phyloP scores from a whole-genome alignment of 345 rosid genomes.

The Cardamine chenopodiifolia region DNA sequence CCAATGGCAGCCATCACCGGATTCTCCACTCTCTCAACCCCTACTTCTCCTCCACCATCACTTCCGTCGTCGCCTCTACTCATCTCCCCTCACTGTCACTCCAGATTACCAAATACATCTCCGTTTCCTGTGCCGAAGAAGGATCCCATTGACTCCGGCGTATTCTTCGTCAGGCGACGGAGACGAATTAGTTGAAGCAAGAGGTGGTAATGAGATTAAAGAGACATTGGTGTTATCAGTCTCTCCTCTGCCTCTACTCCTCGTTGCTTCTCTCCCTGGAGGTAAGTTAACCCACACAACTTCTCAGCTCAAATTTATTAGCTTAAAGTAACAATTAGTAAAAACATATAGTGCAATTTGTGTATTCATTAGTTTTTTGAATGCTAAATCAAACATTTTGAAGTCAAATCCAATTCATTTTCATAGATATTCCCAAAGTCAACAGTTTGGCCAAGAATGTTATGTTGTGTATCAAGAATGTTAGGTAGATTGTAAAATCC shows the following conservation, averaged over 20 bases:
- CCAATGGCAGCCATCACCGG: slow-evolving; percentile 51
- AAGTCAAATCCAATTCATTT: background rate
- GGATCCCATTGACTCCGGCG: slow-evolving; percentile 26
- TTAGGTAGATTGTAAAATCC: slow-evolving; percentile 78
- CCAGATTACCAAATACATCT: slow-evolving; percentile 32
- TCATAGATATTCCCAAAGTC: background rate
- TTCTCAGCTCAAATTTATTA: slow-evolving; percentile 2
- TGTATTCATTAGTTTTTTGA: too few species aligned
- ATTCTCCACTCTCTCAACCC: slow-evolving; percentile 38
- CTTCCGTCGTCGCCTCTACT: slow-evolving; percentile 38
- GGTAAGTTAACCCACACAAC: slow-evolving; percentile 44
- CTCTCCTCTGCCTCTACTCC: slow-evolving; percentile 64
- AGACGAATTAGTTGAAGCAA: slow-evolving; percentile 16
- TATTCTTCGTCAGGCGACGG: slow-evolving; percentile 2
- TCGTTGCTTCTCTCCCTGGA: slow-evolving; percentile 85
- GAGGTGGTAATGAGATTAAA: slow-evolving; percentile 30
- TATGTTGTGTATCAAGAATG: background rate
- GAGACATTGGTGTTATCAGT: slow-evolving; percentile 72
- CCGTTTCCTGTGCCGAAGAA: slow-evolving; percentile 36
- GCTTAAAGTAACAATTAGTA: background rate
- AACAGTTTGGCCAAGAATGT: background rate
- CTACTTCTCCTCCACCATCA: slow-evolving; percentile 27
- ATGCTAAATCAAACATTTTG: background rate
- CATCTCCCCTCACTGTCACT: slow-evolving; percentile 7
- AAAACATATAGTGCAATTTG: too few species aligned